Conservation (phyloP, 352 stramenopile species). For the Globisporangium parvum region DNA sequence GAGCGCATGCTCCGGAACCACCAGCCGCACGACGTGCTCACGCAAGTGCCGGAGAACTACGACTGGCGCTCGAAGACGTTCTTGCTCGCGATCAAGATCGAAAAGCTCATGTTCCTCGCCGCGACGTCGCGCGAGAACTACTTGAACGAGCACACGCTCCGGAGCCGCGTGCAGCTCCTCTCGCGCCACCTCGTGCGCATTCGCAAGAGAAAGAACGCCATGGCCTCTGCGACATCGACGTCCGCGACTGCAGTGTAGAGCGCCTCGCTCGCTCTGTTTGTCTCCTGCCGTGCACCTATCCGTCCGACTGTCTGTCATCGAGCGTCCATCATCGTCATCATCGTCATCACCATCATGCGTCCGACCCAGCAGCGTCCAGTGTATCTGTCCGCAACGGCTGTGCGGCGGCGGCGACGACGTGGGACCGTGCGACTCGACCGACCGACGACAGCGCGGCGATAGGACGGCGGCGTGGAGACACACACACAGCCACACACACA, state of each 20-base stretch:
- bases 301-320: neutral
- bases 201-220: constrained; percentile 49
- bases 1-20: constrained; percentile 60
- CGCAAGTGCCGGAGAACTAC: constrained; percentile 54
- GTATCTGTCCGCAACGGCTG: too few relatives aligned
- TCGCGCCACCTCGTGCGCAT: constrained; percentile 49
- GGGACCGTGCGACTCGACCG: too few relatives aligned
- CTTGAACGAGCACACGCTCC: constrained; percentile 49
- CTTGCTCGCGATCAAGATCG: constrained; percentile 60
- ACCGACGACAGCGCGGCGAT: too few relatives aligned
- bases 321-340: too few relatives aligned
- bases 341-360: too few relatives aligned
- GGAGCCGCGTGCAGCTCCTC: constrained; percentile 42
- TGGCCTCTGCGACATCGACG: constrained; percentile 3
- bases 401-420: too few relatives aligned
- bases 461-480: too few relatives aligned
- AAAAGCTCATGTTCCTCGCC: constrained; percentile 54
- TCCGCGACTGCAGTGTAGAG: constrained; percentile 5
- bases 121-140: constrained; percentile 54
- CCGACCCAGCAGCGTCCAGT: too few relatives aligned
- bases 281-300: neutral
- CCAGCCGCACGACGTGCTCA: constrained; percentile 57
- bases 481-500: too few relatives aligned
- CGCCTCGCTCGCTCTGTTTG: neutral
- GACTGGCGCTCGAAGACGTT: constrained; percentile 66